Conservation (phyloP, 805 yeast genomes). For the Candida andamanensis region DNA sequence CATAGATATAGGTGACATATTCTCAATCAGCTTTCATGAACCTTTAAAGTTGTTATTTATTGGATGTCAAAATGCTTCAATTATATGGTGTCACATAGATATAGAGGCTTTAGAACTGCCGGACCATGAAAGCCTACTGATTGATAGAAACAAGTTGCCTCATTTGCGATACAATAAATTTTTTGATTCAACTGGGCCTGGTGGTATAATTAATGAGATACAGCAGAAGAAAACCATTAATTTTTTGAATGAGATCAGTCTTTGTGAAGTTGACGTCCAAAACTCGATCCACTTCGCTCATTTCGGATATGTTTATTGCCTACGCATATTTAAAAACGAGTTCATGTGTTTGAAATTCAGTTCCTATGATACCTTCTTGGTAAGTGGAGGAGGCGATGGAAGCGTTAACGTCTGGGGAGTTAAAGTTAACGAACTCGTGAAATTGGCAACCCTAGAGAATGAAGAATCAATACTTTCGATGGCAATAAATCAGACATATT, state of each 20-base stretch:
- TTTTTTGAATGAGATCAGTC: conserved; percentile 11
- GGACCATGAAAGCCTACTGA: conserved; percentile 1
- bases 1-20: conserved; percentile 90
- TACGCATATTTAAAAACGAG: conserved; percentile 33
- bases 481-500: conserved; percentile 55
- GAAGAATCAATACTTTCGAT: conserved; percentile 71
- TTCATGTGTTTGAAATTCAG: conserved; percentile 16
- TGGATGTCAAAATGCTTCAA: conserved; percentile 91
- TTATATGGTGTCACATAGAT: conserved; percentile 58
- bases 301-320: conserved; percentile 80
- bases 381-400: conserved; percentile 87
- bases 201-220: conserved; percentile 45
- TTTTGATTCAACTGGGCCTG: conserved; percentile 87
- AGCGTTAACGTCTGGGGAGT: conserved; percentile 71
- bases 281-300: conserved; percentile 81
- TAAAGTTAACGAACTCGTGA: not conserved
- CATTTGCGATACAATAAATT: conserved; percentile 73
- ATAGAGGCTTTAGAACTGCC: conserved; percentile 4
- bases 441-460: conserved; percentile 42
- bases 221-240: conserved; percentile 16
- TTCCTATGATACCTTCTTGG: conserved; percentile 17
- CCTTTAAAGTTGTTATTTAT: conserved; percentile 58
- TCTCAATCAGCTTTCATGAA: conserved; percentile 70
- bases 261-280: conserved; percentile 60
- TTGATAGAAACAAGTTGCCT: conserved; percentile 25